Base-by-base conservation (phyloP, 371 early-diverging fungal species). In the Conidiobolus incongruus region DNA sequence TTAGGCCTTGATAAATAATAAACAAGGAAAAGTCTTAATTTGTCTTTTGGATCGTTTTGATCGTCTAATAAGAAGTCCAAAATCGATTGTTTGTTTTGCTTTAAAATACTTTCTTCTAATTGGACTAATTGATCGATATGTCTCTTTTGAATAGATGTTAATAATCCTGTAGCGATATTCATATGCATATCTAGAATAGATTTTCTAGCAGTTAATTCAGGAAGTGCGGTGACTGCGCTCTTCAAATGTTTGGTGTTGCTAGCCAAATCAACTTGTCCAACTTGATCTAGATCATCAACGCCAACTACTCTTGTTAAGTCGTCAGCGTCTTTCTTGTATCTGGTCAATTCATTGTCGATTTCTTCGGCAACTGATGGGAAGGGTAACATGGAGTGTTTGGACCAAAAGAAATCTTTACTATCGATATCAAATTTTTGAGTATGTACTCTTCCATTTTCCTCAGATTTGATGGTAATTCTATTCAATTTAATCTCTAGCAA, bases 311-410 rank as follows among this genome's bases (percentile, higher is more conserved):
- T 66, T 0, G 92, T 91, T 30, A 94, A 72, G 39, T 81, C 81
- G 4, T 90, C 89, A 0, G 92, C 91, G 50, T 94, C 92, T 45
- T 70, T 68, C 58, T 91, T 91, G 63, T 92, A 96, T 33, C 75
- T 72, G 49, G 74, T 86, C 35, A 90, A 62, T 48, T 88, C 93
- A 15, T 66, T 62, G 55, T 90, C 91, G 48, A 94, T 85, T 50
- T 79, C 81, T 62, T 85, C 87, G 38, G 95, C 98, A 4, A 97
- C 98, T 53, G 91, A 77, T 8, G 96, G 98, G 56, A 99, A 98
- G 17, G 97, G 96, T 47, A 75, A 81, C 26, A 81, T 72, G 5
- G 87, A 75, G 59, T 95, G 89, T 54, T 74, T 76, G 28, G 67
- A 68, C 95, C 97, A 98, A 62, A 99, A 95, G 49, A 75, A 77